Evolutionary conservation across 768 basidiomycete genomes (phyloP), one percentile per base, ranked within the genome.

Genomic region (Rhodocollybia butyracea): DNA sequence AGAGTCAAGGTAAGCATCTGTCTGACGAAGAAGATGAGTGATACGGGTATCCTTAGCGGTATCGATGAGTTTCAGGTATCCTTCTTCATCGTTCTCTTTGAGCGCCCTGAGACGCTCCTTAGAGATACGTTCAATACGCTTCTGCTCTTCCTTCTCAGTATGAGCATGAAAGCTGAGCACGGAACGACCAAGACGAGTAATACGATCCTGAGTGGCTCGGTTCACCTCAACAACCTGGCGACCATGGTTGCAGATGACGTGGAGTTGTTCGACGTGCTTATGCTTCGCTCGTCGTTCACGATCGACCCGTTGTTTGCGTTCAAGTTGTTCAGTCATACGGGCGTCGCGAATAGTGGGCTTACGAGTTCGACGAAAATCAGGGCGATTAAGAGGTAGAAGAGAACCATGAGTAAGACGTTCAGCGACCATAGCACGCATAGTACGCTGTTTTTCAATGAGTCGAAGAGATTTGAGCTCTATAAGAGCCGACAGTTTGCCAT

Each of bases 1-100:
- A 7, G 91, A 93, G 66, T 98, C 96, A 62, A 99, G 86, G 73
- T 94, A 99, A 0, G 85, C 64, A 64, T 99, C 96, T 8, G 97
- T 99, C 73, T 98, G 96, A 42, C 88, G 80, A 55, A 99, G 77
- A 26, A 98, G 77, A 72, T 98, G 97, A 0, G 95, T 97, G 72
- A 99, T 98, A 71, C 97, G 89, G 10, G 96, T 98, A 65, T 99
- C 97, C 70, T 99, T 99, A 56, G 96, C 96, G 17, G 95, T 97
- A 70, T 98, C 97, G 64, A 99, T 92, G 64, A 99, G 89, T 68
- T 94, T 94, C 84, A 98, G 88, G 72, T 99, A 99, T n/a, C 93
- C 95, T 72, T 98, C 97, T 76, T 99, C 97, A 75, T 99, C 96
- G 66, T 98, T 95, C 27, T 90, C 90, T 73, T 96, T 94, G 62